A percentile compares a stretch with the other conserved stretches of the same genome.
Conservation (phyloP, 2,329 filamentous ascomycete genomes). For the Thielaviopsis euricoi region DNA sequence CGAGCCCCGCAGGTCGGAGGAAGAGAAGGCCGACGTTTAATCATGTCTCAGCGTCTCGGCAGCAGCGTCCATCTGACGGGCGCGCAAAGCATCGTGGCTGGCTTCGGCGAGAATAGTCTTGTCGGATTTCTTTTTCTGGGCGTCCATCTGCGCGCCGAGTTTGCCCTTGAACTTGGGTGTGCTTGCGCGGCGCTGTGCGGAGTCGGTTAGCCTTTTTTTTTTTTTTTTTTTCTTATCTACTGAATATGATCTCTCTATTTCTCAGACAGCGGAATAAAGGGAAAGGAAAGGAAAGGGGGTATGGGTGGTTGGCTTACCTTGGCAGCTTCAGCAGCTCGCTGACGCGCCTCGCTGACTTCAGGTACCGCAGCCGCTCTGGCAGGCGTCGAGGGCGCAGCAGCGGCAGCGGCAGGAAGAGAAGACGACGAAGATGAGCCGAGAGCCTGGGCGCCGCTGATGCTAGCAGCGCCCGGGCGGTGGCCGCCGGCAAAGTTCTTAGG, state of each 20-base stretch:
- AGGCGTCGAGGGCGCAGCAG: neutral
- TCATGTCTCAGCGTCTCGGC: conserved; percentile 22
- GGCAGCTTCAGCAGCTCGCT: conserved; percentile 7
- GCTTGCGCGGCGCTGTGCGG: conserved; percentile 46
- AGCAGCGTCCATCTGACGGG: conserved; percentile 50
- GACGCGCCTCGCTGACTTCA: conserved; percentile 10
- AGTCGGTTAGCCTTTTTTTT: neutral
- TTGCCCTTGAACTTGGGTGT: conserved; percentile 46
- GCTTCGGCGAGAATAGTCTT: conserved; percentile 49
- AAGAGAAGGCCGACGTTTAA: conserved; percentile 12
- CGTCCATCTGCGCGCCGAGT: conserved; percentile 51
- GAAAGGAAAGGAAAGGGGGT: neutral
- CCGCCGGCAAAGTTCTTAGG: conserved; percentile 19
- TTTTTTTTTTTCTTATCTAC: neutral
- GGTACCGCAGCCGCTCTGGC: too few relatives aligned
- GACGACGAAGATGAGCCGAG: too few relatives aligned
- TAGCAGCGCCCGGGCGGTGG: too few relatives aligned
- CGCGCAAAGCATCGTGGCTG: conserved; percentile 47
- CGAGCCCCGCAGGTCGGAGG: too few relatives aligned
- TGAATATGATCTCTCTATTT: too few relatives aligned
- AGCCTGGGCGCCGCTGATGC: neutral
- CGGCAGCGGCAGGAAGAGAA: conserved; percentile 2
- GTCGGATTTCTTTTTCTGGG: conserved; percentile 57
- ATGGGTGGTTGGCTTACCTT: neutral
- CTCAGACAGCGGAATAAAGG: too few relatives aligned